Evolutionary conservation across 2,329 filamentous ascomycete species (phyloP), one percentile per base, ranked within the genome.

Genomic region (Aspergillus aculeatinus): DNA sequence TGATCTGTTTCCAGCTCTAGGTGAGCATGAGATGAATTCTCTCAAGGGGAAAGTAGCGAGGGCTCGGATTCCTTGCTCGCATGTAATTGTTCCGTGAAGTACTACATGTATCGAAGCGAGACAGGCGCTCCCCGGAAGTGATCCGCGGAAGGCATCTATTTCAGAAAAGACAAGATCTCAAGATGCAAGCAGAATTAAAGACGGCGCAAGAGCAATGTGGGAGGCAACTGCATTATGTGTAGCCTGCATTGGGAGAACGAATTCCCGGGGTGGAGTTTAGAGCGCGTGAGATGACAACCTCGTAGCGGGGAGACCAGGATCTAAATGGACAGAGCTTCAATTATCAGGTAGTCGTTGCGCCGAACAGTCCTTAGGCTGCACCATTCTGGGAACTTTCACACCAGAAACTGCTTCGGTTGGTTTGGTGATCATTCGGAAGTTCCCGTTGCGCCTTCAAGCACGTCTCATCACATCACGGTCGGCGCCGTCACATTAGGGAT

Each of bases 391-490:
- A 31, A 50, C 31, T 31, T 65, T 61, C 63, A 63, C 60, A 51
- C 60, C 53, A 58, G 51, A 53, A 31, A 51, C 49, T 48, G 55
- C 44, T 47, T n/a, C 48, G 51, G 62, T 67, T 66, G 62, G 65
- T 54, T 54, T 59, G 51, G 39, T 48, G 61, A 57, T 50, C 23
- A 25, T 55, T 65, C 60, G 61, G 63, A 63, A 60, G 44, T 51
- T 65, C 50, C 60, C 55, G 62, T 63, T 58, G 60, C 55, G 55
- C 25, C 42, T 39, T 49, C 54, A 63, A 54, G 55, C 58, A 47
- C 44, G 57, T 64, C 59, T 62, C 64, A 59, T 68, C 66, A 68
- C 66, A 68, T 60, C 64, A 27, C 61, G 42, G 50, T 55, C 60
- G 52, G 55, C 60, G 55, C 55, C 53, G 60, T 67, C 65, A 65